These are phyloP conservation scores for Herpotrichia juniperi DNA, from an alignment of 2,329 filamentous ascomycete species.

Conservation along the genomic window DNA sequence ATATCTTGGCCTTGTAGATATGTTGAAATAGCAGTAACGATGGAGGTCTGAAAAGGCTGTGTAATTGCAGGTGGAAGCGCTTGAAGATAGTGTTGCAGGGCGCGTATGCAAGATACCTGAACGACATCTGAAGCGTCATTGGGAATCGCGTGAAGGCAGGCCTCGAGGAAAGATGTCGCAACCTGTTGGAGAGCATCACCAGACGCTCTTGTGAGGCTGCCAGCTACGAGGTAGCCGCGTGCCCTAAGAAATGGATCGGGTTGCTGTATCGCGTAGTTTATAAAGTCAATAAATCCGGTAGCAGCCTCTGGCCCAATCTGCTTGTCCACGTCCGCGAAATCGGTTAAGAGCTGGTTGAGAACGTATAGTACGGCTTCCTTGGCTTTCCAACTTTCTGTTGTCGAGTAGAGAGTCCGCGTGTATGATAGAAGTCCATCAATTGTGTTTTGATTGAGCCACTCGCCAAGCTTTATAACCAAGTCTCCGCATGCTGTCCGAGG, in stretches of 20 bases:
- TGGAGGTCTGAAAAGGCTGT: conserved; percentile 64
- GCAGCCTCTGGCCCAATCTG: conserved; percentile 72
- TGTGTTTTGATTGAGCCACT: conserved; percentile 80
- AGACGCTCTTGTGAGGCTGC: conserved; percentile 74
- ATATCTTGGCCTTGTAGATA: conserved; percentile 84
- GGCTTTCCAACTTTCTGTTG: conserved; percentile 62
- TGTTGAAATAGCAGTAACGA: conserved; percentile 66
- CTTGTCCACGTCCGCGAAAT: conserved; percentile 80
- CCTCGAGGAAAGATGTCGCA: conserved; percentile 70
- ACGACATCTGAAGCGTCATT: conserved; percentile 84
- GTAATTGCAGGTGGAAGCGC: conserved; percentile 58
- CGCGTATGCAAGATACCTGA: conserved; percentile 88
- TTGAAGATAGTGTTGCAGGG: conserved; percentile 72
- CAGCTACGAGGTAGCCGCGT: conserved; percentile 85
- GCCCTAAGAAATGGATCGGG: conserved; percentile 80
- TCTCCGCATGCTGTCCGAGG: conserved; percentile 92
- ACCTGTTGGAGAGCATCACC: conserved; percentile 59
- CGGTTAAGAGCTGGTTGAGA: conserved; percentile 81
- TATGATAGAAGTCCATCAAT: conserved; percentile 80
- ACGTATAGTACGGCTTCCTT: conserved; percentile 86
- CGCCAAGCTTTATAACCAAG: conserved; percentile 87
- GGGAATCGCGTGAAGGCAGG: conserved; percentile 76
- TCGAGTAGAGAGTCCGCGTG: conserved; percentile 74
- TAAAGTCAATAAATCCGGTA: conserved; percentile 77
- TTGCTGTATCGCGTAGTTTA: conserved; percentile 75